These are phyloP conservation scores for Leucaena leucocephala DNA, from an alignment of 306 rosid genomes.

Conservation along the genomic window DNA sequence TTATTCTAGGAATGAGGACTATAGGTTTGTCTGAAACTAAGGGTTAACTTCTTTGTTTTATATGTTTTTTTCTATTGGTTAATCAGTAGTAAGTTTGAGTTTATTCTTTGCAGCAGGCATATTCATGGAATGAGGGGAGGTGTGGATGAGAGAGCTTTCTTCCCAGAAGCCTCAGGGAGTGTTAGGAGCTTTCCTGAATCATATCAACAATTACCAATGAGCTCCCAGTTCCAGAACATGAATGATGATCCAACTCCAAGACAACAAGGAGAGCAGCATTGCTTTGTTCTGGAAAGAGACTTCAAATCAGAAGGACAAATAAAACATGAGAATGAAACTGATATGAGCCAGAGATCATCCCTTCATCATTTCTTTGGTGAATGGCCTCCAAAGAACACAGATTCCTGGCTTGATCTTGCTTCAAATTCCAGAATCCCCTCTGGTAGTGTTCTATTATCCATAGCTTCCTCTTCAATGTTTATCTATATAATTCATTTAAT, in stretches of 20 bases:
- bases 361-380: conserved; percentile 96
- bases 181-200: conserved; percentile 58
- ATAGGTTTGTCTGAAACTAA: conserved; percentile 53
- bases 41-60: too few relatives aligned
- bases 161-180: conserved; percentile 74
- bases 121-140: conserved; percentile 69
- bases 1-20: conserved; percentile 61
- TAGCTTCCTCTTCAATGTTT: conserved; percentile 14
- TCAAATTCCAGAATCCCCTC: conserved; percentile 69
- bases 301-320: conserved; percentile 67
- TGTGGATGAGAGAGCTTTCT: conserved; percentile 78
- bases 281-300: conserved; percentile 85
- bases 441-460: conserved; percentile 41
- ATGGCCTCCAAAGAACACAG: conserved; percentile 87
- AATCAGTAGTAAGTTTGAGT: background rate
- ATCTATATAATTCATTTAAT: conserved; percentile 11
- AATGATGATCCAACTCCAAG: conserved; percentile 34
- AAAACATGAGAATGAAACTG: conserved; percentile 61
- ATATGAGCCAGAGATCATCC: conserved; percentile 75
- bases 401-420: conserved; percentile 97
- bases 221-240: conserved; percentile 56
- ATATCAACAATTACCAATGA: conserved; percentile 61
- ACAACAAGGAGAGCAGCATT: conserved; percentile 56
- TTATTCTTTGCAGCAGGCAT: conserved; percentile 51
- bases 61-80: background rate